These are phyloP conservation scores for Wickerhamomyces subpelliculosus DNA, from an alignment of 805 yeast species.

Conservation along the genomic window DNA sequence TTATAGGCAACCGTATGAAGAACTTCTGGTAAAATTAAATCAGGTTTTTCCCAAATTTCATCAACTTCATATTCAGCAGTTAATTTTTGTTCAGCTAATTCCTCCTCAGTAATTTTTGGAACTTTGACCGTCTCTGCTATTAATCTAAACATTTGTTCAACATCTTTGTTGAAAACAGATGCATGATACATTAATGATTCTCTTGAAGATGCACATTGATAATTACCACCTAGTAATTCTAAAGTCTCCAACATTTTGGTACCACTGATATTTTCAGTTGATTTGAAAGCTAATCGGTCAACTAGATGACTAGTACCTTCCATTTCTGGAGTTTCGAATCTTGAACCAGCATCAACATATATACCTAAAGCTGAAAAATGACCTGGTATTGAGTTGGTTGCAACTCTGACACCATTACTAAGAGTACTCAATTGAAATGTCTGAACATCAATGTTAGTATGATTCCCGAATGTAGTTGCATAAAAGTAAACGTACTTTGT, in stretches of 20 bases:
- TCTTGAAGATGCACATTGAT: slow-evolving; percentile 86
- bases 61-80: slow-evolving; percentile 77
- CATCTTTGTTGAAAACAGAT: slow-evolving; percentile 82
- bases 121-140: slow-evolving; percentile 70
- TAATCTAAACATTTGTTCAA: slow-evolving; percentile 68
- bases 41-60: slow-evolving; percentile 80
- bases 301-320: slow-evolving; percentile 78
- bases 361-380: slow-evolving; percentile 89
- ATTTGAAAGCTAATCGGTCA: slow-evolving; percentile 81
- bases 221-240: slow-evolving; percentile 85
- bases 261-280: slow-evolving; percentile 53
- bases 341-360: slow-evolving; percentile 84
- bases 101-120: slow-evolving; percentile 64
- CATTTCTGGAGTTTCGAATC: slow-evolving; percentile 57
- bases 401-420: slow-evolving; percentile 73
- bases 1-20: slow-evolving; percentile 77
- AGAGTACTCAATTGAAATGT: slow-evolving; percentile 34
- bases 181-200: slow-evolving; percentile 93
- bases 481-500: slow-evolving; percentile 6
- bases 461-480: neutral
- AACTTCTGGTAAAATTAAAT: slow-evolving; percentile 81
- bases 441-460: slow-evolving; percentile 4
- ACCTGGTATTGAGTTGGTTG: slow-evolving; percentile 80
- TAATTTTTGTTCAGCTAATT: slow-evolving; percentile 62
- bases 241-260: slow-evolving; percentile 67